A percentile compares a stretch with the other conserved stretches of the same genome.
phyloP scores from a whole-genome alignment of 2,329 filamentous ascomycete genomes.

The Cercospora canescens region DNA sequence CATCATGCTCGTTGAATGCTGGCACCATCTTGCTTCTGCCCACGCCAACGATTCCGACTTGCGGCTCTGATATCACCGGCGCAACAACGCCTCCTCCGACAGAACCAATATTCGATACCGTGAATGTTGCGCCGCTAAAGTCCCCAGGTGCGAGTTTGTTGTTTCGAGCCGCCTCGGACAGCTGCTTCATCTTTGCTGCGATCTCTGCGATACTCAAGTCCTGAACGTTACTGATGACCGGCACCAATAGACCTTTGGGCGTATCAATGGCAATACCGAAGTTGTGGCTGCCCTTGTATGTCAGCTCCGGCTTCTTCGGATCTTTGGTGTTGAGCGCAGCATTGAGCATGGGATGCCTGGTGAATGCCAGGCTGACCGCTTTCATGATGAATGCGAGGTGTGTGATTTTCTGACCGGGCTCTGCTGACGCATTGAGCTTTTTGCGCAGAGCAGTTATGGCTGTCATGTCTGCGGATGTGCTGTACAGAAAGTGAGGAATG shows the following conservation, averaged over 20 bases:
- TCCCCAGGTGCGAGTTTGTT: conserved; percentile 75
- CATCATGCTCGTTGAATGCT: conserved; percentile 62
- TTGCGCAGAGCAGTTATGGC: conserved; percentile 70
- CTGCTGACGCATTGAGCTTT: conserved; percentile 65
- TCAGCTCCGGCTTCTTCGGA: conserved; percentile 68
- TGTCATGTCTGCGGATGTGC: conserved; percentile 83
- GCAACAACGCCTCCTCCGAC: conserved; percentile 91
- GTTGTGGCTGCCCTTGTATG: conserved; percentile 84
- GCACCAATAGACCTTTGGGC: conserved; percentile 81
- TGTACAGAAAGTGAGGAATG: conserved; percentile 95
- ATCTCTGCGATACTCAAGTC: conserved; percentile 75
- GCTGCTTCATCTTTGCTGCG: conserved; percentile 70
- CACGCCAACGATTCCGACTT: conserved; percentile 89
- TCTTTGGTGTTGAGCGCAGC: conserved; percentile 70
- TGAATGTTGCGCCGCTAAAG: conserved; percentile 85
- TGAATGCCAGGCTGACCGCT: conserved; percentile 81
- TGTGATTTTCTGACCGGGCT: conserved; percentile 64
- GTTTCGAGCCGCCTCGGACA: conserved; percentile 71
- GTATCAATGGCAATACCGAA: conserved; percentile 97
- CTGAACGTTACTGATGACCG: conserved; percentile 84
- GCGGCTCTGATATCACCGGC: conserved; percentile 85
- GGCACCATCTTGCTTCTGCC: conserved; percentile 79
- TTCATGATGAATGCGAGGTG: conserved; percentile 96
- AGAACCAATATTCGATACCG: conserved; percentile 93
- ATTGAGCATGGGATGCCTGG: conserved; percentile 83